Evolutionary conservation across 129 eudicot species (phyloP).

Genomic region (Chrysanthemum makinoi): DNA sequence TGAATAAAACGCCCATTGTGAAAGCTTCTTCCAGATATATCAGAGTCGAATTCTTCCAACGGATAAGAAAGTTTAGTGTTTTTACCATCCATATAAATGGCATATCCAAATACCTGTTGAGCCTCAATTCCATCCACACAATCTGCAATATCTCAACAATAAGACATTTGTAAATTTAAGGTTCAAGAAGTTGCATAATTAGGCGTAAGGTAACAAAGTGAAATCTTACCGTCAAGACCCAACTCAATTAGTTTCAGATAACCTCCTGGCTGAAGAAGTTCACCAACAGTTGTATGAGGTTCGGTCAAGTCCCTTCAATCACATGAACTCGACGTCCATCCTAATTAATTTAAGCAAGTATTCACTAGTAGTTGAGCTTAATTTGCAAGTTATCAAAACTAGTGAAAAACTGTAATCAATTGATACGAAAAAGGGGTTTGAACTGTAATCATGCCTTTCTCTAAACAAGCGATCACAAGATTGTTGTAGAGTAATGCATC

Average conservation of each 20-base stretch:
- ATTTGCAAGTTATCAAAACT: too few species aligned
- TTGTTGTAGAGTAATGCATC: constrained; percentile 84
- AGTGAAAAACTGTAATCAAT: too few species aligned
- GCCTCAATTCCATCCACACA: constrained; percentile 59
- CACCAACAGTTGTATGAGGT: constrained; percentile 77
- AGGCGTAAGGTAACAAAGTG: not conserved
- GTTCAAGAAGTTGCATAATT: constrained; percentile 2
- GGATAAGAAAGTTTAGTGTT: constrained; percentile 50
- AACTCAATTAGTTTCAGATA: constrained; percentile 68
- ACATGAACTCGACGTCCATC: constrained; percentile 77
- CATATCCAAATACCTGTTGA: constrained; percentile 52
- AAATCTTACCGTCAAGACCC: constrained; percentile 65
- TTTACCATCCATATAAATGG: constrained; percentile 55
- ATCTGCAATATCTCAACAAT: constrained; percentile 34
- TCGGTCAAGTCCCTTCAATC: constrained; percentile 75
- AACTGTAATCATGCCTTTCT: constrained; percentile 56
- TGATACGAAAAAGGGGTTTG: too few species aligned
- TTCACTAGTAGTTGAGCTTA: too few species aligned
- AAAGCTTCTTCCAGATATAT: constrained; percentile 61
- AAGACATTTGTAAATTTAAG: not conserved
- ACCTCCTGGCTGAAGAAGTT: constrained; percentile 85
- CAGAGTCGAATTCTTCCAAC: constrained; percentile 40
- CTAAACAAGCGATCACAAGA: constrained; percentile 94
- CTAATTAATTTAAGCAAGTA: constrained; percentile 25
- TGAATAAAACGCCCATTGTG: constrained; percentile 60